These are phyloP conservation scores for Wickerhamomyces alni DNA, from an alignment of 805 yeast genomes.

Conservation along the genomic window DNA sequence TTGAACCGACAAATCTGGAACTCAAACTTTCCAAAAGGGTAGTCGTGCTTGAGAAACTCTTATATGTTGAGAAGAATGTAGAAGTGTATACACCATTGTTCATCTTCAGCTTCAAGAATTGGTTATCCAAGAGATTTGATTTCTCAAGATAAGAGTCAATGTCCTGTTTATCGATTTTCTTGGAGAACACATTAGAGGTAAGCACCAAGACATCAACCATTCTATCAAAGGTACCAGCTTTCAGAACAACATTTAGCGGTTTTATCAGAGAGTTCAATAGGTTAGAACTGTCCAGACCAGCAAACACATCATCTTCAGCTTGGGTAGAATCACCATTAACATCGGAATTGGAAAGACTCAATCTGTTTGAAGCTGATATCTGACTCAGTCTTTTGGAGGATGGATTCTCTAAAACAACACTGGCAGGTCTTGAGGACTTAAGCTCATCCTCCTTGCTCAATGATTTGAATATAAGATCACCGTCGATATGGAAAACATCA, in stretches of 20 bases:
- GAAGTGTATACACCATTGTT: slow-evolving; percentile 59
- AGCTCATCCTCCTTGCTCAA: slow-evolving; percentile 28
- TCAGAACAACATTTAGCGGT: slow-evolving; percentile 41
- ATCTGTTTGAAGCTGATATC: slow-evolving; percentile 24
- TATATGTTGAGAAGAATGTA: slow-evolving; percentile 64
- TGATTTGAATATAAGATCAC: slow-evolving; percentile 56
- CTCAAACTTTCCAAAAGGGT: slow-evolving; percentile 46
- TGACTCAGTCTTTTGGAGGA: slow-evolving; percentile 34
- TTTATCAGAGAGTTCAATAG: slow-evolving; percentile 21
- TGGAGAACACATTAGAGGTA: slow-evolving; percentile 57
- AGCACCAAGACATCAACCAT: slow-evolving; percentile 74
- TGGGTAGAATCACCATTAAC: neutral
- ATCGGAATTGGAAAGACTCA: slow-evolving; percentile 11
- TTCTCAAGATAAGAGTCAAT: slow-evolving; percentile 32
- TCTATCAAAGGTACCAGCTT: slow-evolving; percentile 68
- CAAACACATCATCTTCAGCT: slow-evolving; percentile 25
- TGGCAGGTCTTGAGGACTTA: slow-evolving; percentile 35
- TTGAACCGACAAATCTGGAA: slow-evolving; percentile 54
- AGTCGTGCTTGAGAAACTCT: slow-evolving; percentile 57
- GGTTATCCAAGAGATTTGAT: slow-evolving; percentile 30
- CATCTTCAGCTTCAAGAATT: slow-evolving; percentile 44
- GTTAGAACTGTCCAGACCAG: slow-evolving; percentile 24
- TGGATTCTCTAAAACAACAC: slow-evolving; percentile 42
- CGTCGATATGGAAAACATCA: slow-evolving; percentile 47
- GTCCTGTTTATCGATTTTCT: slow-evolving; percentile 36